A percentile compares a stretch with the other conserved stretches of the same genome.
phyloP scores from a whole-genome alignment of 164 flowering plant genomes.

The Magnolia officinalis region DNA sequence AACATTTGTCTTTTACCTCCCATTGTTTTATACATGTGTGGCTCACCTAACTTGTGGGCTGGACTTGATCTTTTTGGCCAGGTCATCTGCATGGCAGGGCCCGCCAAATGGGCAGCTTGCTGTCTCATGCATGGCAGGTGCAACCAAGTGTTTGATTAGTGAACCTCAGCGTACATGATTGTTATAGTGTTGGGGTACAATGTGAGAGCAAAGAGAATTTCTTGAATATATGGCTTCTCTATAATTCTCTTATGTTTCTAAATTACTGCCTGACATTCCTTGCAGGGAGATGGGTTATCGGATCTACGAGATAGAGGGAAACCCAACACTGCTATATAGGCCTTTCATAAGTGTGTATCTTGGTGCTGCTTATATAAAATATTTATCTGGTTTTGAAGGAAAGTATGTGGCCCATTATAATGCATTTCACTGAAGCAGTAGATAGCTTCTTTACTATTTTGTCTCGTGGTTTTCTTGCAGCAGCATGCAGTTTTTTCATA shows the following conservation, averaged over 20 bases:
- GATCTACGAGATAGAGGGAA: conserved; percentile 44
- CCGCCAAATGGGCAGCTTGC: not conserved
- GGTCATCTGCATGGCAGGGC: no score
- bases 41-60: no score
- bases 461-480: not conserved
- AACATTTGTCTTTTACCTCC: no score
- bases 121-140: not conserved
- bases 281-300: conserved; percentile 64
- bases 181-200: not conserved
- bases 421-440: not conserved
- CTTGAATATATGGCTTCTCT: not conserved
- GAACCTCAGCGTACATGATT: not conserved
- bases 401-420: conserved; percentile 46
- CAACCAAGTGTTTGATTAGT: not conserved
- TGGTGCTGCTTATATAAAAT: conserved; percentile 80
- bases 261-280: not conserved
- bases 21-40: no score
- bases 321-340: conserved; percentile 45
- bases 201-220: not conserved
- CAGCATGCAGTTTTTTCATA: not conserved
- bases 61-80: no score
- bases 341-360: conserved; percentile 77
- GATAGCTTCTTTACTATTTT: not conserved
- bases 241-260: not conserved
- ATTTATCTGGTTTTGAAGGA: conserved; percentile 61